Percentiles rank a stretch among this genome's conserved stretches.
These are phyloP conservation scores for Rhinocladiella similis DNA, from an alignment of 2,329 filamentous ascomycete genomes.

Conservation along the genomic window DNA sequence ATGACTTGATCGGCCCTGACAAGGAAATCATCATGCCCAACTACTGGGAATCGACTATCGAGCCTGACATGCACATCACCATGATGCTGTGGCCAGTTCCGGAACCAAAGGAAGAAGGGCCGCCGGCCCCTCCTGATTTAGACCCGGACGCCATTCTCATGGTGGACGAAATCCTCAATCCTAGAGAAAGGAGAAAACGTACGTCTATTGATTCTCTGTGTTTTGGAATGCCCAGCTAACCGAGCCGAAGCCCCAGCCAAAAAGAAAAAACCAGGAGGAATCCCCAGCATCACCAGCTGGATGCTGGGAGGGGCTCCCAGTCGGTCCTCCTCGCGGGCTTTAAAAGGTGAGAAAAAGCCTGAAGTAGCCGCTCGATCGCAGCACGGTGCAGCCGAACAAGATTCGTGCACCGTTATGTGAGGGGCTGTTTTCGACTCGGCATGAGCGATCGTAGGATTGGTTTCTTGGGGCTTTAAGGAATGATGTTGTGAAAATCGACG, in stretches of 20 bases:
- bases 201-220: constrained; percentile 7
- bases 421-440: constrained; percentile 15
- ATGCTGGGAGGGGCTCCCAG: constrained; percentile 39
- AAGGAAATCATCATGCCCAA: constrained; percentile 79
- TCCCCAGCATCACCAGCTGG: constrained; percentile 47
- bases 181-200: constrained; percentile 26
- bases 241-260: not conserved
- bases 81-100: constrained; percentile 68
- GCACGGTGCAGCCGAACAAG: constrained; percentile 30
- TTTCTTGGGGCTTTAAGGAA: constrained; percentile 6
- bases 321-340: constrained; percentile 33
- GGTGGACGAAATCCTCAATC: constrained; percentile 24
- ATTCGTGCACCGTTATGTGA: constrained; percentile 36
- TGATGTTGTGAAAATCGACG: constrained; percentile 8
- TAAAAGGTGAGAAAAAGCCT: constrained; percentile 51
- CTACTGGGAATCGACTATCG: constrained; percentile 78
- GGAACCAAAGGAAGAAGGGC: constrained; percentile 42
- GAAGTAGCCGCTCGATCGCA: constrained; percentile 36
- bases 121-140: constrained; percentile 13
- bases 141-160: constrained; percentile 19
- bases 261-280: constrained; percentile 33
- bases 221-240: not conserved
- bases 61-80: constrained; percentile 72
- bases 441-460: constrained; percentile 11
- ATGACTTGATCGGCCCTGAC: constrained; percentile 76